Evolutionary conservation across 495 filamentous ascomycete genomes (phyloP), one percentile per base, ranked within the genome.

Genomic region (Rhypophila decipiens): DNA sequence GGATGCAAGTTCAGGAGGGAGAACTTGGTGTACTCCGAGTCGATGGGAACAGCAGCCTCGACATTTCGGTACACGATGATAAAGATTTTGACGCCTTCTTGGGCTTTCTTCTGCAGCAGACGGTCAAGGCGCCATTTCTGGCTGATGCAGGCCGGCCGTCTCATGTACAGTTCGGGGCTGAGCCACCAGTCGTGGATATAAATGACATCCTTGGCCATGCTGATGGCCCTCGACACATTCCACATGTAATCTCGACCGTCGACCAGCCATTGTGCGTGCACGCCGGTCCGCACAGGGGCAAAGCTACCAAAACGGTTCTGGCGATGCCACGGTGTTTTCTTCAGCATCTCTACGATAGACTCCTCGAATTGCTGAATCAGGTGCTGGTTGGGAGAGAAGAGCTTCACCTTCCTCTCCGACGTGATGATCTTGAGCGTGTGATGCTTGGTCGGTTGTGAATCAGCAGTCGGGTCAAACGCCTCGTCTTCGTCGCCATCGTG

Each of bases 171-270:
- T 65, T 99, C 93, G 4, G 93, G 93, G 55, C 87, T 95, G 45
- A 99, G 61, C 93, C 93, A 99, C 93, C 93, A 99, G 63, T 96
- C 93, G 63, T 99, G 93, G 42, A 99, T 99, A 65, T 97, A 97
- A 50, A 99, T 89, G 31, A 99, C 93, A 72, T 99, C 94, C 59
- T 88, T 88, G 10, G 93, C 93, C 82, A 96, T 96, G 63, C 85
- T 95, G 64, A 99, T 96, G 2, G 93, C 93, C 42, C 93, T 80
- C 5, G 89, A 95, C 5, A 97, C 90, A 56, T 96, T 90, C 93
- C 93, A 99, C 91, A 97, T 97, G 67, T 97, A 91, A 59, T 99
- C 93, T 41, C 93, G 79, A 12, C 87, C 93, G 66, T 99, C 93
- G 2, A 99, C 93, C 5, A 99, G 74, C 93, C 91, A 97, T 59